Conservation (phyloP, 2,329 filamentous ascomycete species). For the Nemania sp. region DNA sequence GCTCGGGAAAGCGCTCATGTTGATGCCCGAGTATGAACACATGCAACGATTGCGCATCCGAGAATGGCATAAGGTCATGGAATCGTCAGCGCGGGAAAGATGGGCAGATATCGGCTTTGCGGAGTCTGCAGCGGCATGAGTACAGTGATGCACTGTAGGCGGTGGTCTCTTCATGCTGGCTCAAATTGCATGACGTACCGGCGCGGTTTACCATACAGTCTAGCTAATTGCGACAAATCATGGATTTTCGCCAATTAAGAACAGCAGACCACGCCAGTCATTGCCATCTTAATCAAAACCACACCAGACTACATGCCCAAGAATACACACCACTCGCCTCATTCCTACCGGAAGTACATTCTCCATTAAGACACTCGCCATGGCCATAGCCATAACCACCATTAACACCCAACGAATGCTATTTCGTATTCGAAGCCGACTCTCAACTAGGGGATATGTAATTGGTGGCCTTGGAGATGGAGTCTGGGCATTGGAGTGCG, state of each 20-base stretch:
- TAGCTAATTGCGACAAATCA: no score
- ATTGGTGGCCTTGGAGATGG: neutral
- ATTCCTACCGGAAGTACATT: conserved; percentile 9
- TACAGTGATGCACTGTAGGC: neutral
- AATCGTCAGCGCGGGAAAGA: conserved; percentile 34
- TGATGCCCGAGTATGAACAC: conserved; percentile 44
- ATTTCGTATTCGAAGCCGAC: neutral
- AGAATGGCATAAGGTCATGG: conserved; percentile 37
- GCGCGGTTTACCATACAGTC: no score
- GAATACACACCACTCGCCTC: neutral
- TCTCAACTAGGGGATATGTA: neutral
- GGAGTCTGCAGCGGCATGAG: neutral
- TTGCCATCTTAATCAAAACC: neutral
- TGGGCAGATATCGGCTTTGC: conserved; percentile 28
- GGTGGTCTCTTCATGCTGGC: no score
- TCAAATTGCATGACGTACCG: no score
- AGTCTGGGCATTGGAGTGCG: neutral
- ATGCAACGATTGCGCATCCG: conserved; percentile 36
- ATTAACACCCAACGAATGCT: neutral
- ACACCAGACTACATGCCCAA: neutral
- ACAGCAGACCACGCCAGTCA: neutral
- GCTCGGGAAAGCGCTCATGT: conserved; percentile 40
- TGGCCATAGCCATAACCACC: neutral
- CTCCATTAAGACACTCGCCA: conserved; percentile 14
- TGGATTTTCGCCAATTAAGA: no score